Conservation (phyloP, 352 stramenopile species). For the Globisporangium splendens region DNA sequence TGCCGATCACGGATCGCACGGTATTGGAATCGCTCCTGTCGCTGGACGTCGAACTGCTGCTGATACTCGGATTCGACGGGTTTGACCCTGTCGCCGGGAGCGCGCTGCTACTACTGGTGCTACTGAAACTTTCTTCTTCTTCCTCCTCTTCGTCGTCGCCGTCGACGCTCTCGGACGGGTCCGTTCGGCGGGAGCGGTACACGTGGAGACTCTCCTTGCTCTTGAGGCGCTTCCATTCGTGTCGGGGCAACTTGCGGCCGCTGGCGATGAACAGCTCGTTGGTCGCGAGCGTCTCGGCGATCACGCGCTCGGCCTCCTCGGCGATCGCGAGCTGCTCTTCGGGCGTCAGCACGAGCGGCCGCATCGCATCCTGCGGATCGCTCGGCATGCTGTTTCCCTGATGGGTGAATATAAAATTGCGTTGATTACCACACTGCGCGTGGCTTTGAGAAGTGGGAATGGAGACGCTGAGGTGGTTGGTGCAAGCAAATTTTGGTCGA, state of each 20-base stretch:
- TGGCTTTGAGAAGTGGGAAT: too few species aligned
- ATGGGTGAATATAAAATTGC: background rate
- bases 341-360: conserved; percentile 14
- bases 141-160: background rate
- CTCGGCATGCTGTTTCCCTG: background rate
- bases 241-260: conserved; percentile 20
- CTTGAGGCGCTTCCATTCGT: conserved; percentile 33
- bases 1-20: background rate
- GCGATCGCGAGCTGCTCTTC: conserved; percentile 25
- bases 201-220: conserved; percentile 36
- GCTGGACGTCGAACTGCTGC: background rate
- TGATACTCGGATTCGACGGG: background rate
- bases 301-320: conserved; percentile 32
- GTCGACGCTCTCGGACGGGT: background rate
- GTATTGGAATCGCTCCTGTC: background rate
- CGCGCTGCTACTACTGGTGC: too few species aligned
- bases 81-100: too few species aligned
- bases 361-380: conserved; percentile 19
- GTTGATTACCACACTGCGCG: background rate
- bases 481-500: background rate
- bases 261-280: conserved; percentile 33
- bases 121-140: background rate
- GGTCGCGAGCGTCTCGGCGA: conserved; percentile 35
- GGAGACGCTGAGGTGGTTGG: background rate
- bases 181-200: conserved; percentile 10